Percentiles rank a stretch among this genome's conserved stretches.
Conservation (phyloP, 2,329 filamentous ascomycete species). For the Diaporthe longicolla region DNA sequence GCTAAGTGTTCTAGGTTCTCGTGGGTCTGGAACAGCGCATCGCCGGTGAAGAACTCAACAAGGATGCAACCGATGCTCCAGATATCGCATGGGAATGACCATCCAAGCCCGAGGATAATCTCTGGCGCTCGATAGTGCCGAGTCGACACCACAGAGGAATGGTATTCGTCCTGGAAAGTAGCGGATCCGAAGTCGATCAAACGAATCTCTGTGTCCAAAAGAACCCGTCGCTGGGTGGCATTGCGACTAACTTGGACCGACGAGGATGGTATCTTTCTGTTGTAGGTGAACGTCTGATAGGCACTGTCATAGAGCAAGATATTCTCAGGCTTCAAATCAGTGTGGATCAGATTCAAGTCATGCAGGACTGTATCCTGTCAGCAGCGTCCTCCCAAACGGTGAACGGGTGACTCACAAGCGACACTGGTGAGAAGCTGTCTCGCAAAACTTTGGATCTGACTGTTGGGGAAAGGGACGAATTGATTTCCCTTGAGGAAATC, state of each 20-base stretch:
- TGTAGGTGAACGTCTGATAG: constrained; percentile 80
- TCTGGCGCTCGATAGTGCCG: constrained; percentile 79
- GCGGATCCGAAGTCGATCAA: constrained; percentile 81
- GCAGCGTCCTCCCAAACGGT: constrained; percentile 29
- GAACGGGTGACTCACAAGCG: constrained; percentile 80
- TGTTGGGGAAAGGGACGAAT: constrained; percentile 98
- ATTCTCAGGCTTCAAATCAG: constrained; percentile 80
- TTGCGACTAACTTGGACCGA: constrained; percentile 72
- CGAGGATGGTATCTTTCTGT: constrained; percentile 77
- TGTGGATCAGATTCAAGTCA: constrained; percentile 97
- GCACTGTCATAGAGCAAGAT: constrained; percentile 76
- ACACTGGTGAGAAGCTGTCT: constrained; percentile 98
- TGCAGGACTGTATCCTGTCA: constrained; percentile 79
- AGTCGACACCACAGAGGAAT: constrained; percentile 79
- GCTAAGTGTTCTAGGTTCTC: constrained; percentile 80
- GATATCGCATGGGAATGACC: constrained; percentile 80
- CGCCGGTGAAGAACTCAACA: constrained; percentile 80
- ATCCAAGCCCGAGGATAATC: constrained; percentile 78
- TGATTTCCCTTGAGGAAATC: constrained; percentile 96
- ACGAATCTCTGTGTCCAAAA: constrained; percentile 78
- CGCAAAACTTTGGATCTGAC: constrained; percentile 97
- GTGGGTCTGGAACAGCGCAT: constrained; percentile 80
- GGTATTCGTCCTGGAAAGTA: constrained; percentile 81
- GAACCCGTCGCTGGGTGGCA: constrained; percentile 74
- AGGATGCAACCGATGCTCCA: constrained; percentile 83